These are phyloP conservation scores for Trametes meyenii DNA, from an alignment of 768 basidiomycete genomes.

Conservation along the genomic window DNA sequence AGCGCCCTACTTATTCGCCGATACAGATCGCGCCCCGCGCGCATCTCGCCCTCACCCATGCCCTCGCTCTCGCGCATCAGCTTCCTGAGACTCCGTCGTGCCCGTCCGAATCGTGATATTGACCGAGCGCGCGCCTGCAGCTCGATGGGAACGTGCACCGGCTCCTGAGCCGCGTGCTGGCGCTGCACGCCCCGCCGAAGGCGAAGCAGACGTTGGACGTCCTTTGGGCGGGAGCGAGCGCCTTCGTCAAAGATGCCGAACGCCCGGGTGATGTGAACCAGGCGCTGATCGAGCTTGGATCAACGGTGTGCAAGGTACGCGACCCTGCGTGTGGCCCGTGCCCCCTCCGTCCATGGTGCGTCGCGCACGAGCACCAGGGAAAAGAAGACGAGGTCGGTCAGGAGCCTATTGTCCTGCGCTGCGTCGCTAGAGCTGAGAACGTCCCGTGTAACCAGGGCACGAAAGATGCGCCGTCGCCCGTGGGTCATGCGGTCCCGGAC, in stretches of 20 bases:
- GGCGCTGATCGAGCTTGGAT: slow-evolving; percentile 93
- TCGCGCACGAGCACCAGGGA: slow-evolving; percentile 51
- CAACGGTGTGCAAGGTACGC: slow-evolving; percentile 87
- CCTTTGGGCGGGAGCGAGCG: slow-evolving; percentile 79
- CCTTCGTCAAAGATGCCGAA: slow-evolving; percentile 60
- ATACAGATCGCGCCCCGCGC: neutral
- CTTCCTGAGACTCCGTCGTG: slow-evolving; percentile 15
- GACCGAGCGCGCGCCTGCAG: slow-evolving; percentile 41
- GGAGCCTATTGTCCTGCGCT: neutral
- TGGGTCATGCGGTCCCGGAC: slow-evolving; percentile 43
- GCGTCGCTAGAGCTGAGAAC: slow-evolving; percentile 18
- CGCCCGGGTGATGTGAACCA: slow-evolving; percentile 87
- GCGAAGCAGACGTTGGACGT: slow-evolving; percentile 75
- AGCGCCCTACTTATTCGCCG: neutral
- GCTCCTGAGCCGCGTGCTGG: slow-evolving; percentile 80
- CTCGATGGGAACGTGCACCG: slow-evolving; percentile 91
- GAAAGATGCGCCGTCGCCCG: slow-evolving; percentile 16
- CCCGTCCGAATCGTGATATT: neutral
- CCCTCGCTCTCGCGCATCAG: neutral
- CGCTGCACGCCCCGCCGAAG: slow-evolving; percentile 81
- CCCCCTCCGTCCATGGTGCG: slow-evolving; percentile 70
- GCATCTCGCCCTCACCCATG: neutral
- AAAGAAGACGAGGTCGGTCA: slow-evolving; percentile 13
- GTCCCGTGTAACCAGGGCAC: slow-evolving; percentile 17
- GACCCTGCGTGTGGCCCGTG: slow-evolving; percentile 76